Percentiles rank a stretch among this genome's conserved stretches.
Evolutionary conservation across 306 rosid genomes (phyloP).

Genomic region (Coriaria nepalensis): DNA sequence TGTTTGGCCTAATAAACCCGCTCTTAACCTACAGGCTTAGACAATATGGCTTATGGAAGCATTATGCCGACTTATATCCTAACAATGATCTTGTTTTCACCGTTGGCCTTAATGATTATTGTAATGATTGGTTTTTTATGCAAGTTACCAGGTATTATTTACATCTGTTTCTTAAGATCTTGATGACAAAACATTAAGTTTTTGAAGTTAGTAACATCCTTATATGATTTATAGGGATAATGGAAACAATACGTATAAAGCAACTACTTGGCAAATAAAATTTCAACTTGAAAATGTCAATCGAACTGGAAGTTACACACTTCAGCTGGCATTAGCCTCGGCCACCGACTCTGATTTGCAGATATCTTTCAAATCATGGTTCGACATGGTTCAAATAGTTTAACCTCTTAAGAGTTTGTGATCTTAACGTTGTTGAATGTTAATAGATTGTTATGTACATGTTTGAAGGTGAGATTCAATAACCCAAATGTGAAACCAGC

Average conservation of each 20-base stretch:
- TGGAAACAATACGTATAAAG: slow-evolving; percentile 15
- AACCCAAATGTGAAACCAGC: background rate
- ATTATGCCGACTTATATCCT: slow-evolving; percentile 19
- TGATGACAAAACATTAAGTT: background rate
- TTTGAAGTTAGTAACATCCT: background rate
- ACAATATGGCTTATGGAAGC: slow-evolving; percentile 27
- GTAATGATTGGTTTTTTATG: slow-evolving; percentile 17
- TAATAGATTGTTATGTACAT: slow-evolving; percentile 3
- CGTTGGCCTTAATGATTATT: slow-evolving; percentile 11
- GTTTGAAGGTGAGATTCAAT: slow-evolving; percentile 50
- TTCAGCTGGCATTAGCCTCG: slow-evolving; percentile 59
- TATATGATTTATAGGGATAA: slow-evolving; percentile 14
- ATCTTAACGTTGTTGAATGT: background rate
- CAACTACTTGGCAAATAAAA: slow-evolving; percentile 59
- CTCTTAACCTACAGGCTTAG: slow-evolving; percentile 21
- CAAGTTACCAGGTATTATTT: slow-evolving; percentile 15
- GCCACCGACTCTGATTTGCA: slow-evolving; percentile 30
- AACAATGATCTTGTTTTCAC: slow-evolving; percentile 15
- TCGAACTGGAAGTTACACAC: slow-evolving; percentile 33
- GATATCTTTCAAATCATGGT: slow-evolving; percentile 17
- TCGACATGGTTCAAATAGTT: no score
- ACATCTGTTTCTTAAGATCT: background rate
- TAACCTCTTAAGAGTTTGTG: no score
- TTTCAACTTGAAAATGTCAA: slow-evolving; percentile 23
- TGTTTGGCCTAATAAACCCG: no score